Evolutionary conservation across 805 yeast genomes (phyloP), one percentile per base, ranked within the genome.

Genomic region (Yamadazyma insecticola): DNA sequence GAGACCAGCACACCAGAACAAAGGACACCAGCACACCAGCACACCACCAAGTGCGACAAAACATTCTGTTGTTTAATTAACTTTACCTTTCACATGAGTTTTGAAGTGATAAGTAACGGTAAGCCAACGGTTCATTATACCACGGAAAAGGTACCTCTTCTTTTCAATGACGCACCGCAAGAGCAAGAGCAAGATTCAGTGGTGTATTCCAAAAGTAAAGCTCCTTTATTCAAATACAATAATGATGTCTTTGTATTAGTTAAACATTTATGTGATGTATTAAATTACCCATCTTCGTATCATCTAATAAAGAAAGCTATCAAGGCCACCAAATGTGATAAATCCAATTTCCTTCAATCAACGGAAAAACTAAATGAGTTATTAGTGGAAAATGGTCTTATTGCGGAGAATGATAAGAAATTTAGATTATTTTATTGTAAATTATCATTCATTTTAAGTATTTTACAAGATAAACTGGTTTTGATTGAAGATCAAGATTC

Each of bases 21-120:
- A n/a, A n/a, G n/a, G n/a, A n/a, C 68, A 34, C 67, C 68, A 28
- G 66, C 67, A 46, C 60, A 67, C 44, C 60, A 54, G 21, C 68
- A 67, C 28, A 61, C 68, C 68, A 61, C 60, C 50, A 19, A 19
- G 22, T 19, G 22, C 22, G 22, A 19, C 8, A 19, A 9, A 19
- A 11, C 22, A 19, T 11, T 11, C 22, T 19, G 22, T 19, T 19
- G 10, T 9, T n/a, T n/a, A n/a, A n/a, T n/a, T n/a, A n/a, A n/a
- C n/a, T n/a, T n/a, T n/a, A n/a, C n/a, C n/a, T n/a, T n/a, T n/a
- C n/a, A n/a, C n/a, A n/a, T n/a, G n/a, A n/a, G n/a, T n/a, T n/a
- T n/a, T n/a, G n/a, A n/a, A n/a, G n/a, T n/a, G n/a, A n/a, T n/a
- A n/a, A n/a, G n/a, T n/a, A n/a, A n/a, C n/a, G n/a, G n/a, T n/a